Evolutionary conservation across 768 basidiomycete genomes (phyloP).

Genomic region (Lyophyllum atratum): DNA sequence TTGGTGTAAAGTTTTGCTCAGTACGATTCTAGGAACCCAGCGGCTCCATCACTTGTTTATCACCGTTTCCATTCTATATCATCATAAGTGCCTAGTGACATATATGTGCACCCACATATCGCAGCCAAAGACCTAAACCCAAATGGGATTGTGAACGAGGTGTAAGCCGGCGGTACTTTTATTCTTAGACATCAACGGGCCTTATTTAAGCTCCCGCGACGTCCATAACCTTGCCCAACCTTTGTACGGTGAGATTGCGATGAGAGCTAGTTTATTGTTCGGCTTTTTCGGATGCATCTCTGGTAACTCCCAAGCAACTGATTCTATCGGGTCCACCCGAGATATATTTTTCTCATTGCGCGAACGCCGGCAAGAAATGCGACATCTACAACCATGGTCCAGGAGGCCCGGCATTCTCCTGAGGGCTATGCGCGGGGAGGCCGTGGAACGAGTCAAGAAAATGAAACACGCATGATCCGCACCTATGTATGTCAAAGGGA

Average conservation of each 20-base stretch:
- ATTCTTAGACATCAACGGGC: not conserved
- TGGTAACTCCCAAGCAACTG: not conserved
- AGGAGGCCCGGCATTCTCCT: constrained; percentile 1
- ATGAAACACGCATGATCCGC: not conserved
- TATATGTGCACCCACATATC: not conserved
- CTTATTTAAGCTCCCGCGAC: constrained; percentile 7
- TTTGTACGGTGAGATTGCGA: no score
- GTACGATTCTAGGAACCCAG: not conserved
- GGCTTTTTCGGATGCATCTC: not conserved
- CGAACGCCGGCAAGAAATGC: not conserved
- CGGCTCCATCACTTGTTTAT: not conserved
- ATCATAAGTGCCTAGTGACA: not conserved
- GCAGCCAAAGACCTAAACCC: not conserved
- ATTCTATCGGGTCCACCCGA: not conserved
- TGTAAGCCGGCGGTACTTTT: not conserved
- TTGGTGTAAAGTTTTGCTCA: not conserved
- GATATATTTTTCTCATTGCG: not conserved
- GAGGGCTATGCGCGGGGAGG: not conserved
- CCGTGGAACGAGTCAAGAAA: constrained; percentile 1
- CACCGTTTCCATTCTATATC: constrained; percentile 3
- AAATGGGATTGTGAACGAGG: not conserved
- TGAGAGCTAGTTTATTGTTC: not conserved
- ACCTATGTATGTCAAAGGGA: not conserved
- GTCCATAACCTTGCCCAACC: not conserved
- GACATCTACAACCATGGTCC: not conserved